phyloP scores from a whole-genome alignment of 169 alveolate genomes.

The Theileria equi region DNA sequence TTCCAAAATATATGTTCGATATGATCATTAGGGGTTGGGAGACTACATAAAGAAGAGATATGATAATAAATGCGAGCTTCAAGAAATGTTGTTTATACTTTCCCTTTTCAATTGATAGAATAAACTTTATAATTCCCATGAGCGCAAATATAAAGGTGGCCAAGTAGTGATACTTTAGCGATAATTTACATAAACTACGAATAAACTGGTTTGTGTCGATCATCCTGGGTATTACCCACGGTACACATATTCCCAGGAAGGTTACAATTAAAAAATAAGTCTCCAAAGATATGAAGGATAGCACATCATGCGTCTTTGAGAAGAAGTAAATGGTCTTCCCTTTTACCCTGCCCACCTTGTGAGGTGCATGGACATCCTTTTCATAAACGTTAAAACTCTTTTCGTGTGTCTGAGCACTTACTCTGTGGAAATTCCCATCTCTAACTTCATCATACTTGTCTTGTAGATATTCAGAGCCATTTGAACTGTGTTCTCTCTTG shows the following conservation, averaged over 20 bases:
- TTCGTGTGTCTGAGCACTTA: too few relatives aligned
- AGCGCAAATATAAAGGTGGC: constrained; percentile 79
- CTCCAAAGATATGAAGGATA: constrained; percentile 51
- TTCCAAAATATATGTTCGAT: constrained; percentile 90
- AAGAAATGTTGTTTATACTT: constrained; percentile 89
- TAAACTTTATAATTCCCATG: constrained; percentile 89
- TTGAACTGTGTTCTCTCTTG: too few relatives aligned
- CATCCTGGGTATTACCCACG: constrained; percentile 77
- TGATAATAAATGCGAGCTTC: constrained; percentile 84
- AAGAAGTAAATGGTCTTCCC: constrained; percentile 48
- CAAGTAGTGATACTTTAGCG: constrained; percentile 85
- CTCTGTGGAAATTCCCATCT: too few relatives aligned
- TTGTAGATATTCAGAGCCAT: too few relatives aligned
- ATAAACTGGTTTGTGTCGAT: constrained; percentile 47
- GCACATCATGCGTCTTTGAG: constrained; percentile 36
- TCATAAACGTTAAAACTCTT: not conserved
- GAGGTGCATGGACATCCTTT: not conserved
- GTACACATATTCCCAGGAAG: constrained; percentile 61
- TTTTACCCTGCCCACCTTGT: too few relatives aligned
- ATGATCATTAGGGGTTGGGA: constrained; percentile 73
- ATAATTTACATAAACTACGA: constrained; percentile 12
- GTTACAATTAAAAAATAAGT: constrained; percentile 49
- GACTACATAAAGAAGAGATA: constrained; percentile 68
- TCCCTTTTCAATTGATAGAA: constrained; percentile 85
- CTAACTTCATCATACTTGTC: constrained; percentile 12